A percentile compares a stretch with the other conserved stretches of the same genome.
Evolutionary conservation across 495 filamentous ascomycete genomes (phyloP).

Genomic region (Apiosordaria backusii): DNA sequence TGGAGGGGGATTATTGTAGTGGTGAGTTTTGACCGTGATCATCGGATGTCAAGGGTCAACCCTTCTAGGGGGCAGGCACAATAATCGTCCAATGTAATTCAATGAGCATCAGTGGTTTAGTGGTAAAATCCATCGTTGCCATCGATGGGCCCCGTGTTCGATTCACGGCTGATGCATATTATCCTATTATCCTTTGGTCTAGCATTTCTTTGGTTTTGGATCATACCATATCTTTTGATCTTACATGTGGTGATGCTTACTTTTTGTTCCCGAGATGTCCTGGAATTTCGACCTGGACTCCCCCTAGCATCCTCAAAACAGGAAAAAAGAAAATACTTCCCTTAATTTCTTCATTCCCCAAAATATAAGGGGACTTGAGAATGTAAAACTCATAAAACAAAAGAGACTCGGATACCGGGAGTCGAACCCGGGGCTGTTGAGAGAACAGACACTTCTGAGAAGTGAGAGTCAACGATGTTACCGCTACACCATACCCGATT

Average conservation of each 20-base stretch:
- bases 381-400: not conserved
- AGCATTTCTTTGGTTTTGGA: not conserved
- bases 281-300: too few relatives aligned
- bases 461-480: slow-evolving; percentile 18
- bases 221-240: too few relatives aligned
- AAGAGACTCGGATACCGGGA: slow-evolving; percentile 14
- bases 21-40: not conserved
- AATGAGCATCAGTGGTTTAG: slow-evolving; percentile 42
- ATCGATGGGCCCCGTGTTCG: slow-evolving; percentile 54
- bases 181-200: not conserved
- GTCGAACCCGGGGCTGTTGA: slow-evolving; percentile 10
- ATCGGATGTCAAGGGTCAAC: not conserved
- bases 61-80: not conserved
- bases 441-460: not conserved
- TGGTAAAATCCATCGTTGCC: slow-evolving; percentile 53
- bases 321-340: not conserved
- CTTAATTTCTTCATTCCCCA: not conserved
- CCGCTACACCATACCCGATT: slow-evolving; percentile 16
- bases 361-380: not conserved
- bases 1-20: not conserved
- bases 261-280: not conserved
- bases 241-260: too few relatives aligned
- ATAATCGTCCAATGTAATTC: not conserved
- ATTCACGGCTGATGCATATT: slow-evolving; percentile 42
- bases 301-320: not conserved